A percentile compares a stretch with the other conserved stretches of the same genome.
Evolutionary conservation across 2,329 filamentous ascomycete species (phyloP).

Genomic region (Sclerotiophoma versabilis): DNA sequence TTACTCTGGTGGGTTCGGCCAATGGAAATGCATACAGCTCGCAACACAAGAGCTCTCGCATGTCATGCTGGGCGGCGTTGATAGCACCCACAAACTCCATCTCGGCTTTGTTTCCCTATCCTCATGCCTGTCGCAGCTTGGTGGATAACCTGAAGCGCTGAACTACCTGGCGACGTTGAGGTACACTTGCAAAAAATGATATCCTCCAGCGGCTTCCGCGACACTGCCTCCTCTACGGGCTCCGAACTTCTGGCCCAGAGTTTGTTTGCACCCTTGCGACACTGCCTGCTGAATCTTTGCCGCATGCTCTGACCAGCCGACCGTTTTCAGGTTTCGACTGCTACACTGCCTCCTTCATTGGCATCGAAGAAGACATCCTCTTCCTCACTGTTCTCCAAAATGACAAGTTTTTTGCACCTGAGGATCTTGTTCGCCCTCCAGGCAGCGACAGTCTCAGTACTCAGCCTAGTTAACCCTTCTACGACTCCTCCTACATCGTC

Average conservation of each 20-base stretch:
- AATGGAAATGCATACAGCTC: neutral
- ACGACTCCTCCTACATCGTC: conserved; percentile 43
- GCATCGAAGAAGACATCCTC: conserved; percentile 18
- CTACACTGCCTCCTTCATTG: neutral
- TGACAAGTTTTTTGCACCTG: conserved; percentile 14
- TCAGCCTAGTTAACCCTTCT: conserved; percentile 42
- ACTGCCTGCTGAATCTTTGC: neutral
- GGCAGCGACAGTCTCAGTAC: conserved; percentile 51
- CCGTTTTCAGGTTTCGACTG: neutral
- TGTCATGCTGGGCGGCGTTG: conserved; percentile 12
- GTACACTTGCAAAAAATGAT: neutral
- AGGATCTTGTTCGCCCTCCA: conserved; percentile 39
- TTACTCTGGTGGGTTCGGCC: neutral
- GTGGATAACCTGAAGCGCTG: neutral
- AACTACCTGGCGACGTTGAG: neutral
- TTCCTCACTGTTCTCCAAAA: conserved; percentile 13
- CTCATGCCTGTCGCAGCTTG: neutral
- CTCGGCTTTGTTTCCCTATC: conserved; percentile 10
- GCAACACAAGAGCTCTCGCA: conserved; percentile 1
- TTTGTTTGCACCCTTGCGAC: neutral
- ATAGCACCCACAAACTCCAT: conserved; percentile 11
- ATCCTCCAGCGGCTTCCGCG: neutral
- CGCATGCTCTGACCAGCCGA: neutral
- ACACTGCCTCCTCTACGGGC: conserved; percentile 16
- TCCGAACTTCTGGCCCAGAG: neutral